Evolutionary conservation across 495 filamentous ascomycete genomes (phyloP), one percentile per base, ranked within the genome.

Genomic region (Stereocaulon alpinum): DNA sequence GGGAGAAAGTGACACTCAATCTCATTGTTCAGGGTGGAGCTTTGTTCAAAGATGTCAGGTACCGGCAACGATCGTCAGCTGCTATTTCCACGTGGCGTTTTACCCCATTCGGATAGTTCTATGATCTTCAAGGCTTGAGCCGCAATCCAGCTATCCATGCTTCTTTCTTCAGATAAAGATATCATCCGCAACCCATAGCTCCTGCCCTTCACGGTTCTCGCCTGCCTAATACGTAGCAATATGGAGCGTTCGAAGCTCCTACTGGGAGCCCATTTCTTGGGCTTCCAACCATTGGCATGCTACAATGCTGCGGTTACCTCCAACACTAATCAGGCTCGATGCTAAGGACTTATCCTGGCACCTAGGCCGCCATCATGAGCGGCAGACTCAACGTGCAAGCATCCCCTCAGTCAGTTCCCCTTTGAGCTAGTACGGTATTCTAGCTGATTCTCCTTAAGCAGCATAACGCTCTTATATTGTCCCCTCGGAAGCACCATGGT

Each of bases 271-370:
- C 34, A 37, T 37, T 12, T 37, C 34, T 12, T 10, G 34, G 34
- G 34, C 34, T 37, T 10, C 34, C 34, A 37, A 37, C 7, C 34
- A 9, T 37, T 37, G 34, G 7, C 37, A 56, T 40, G 30, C 32
- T 20, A 50, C 20, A 32, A 67, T 67, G 63, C 57, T 67, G 34
- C 62, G 63, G 56, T 22, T 59, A 7, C 24, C 24, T 43, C 51
- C 65, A 27, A 67, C 62, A 9, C 53, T 58, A 32, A 64, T 67
- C 32, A 43, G 47, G 29, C 40, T 67, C 4, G 55, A 62, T 47
- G 27, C 62, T 14, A 61, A 48, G 57, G 65, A 67, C 42, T 52
- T 67, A 9, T 42, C 51, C 45, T 67, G 65, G 65, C 65, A 67
- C 51, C 14, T 45, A 41, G 55, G 37, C 5, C 58, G 56, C 49